These are phyloP conservation scores for Candida takata DNA, from an alignment of 805 yeast species.

Conservation along the genomic window DNA sequence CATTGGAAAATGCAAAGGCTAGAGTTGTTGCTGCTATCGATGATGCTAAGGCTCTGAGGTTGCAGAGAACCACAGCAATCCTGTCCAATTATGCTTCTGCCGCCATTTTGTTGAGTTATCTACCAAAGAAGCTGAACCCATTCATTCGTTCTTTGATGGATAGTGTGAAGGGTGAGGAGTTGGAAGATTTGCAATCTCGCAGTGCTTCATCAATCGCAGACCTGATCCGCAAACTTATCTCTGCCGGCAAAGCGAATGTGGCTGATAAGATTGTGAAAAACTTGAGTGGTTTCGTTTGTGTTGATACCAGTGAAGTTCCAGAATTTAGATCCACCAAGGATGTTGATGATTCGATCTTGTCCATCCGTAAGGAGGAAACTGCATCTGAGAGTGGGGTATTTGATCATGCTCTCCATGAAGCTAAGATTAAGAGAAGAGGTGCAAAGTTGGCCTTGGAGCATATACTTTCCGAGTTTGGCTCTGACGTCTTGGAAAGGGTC, in stretches of 20 bases:
- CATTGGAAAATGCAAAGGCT: constrained; percentile 72
- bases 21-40: constrained; percentile 59
- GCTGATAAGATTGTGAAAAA: constrained; percentile 87
- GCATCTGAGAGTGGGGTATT: constrained; percentile 57
- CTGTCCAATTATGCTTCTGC: constrained; percentile 76
- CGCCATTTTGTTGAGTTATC: constrained; percentile 47
- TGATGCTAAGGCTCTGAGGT: constrained; percentile 52
- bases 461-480: constrained; percentile 47
- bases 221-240: constrained; percentile 53
- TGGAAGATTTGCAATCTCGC: constrained; percentile 56
- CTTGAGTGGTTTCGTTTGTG: constrained; percentile 87
- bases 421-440: constrained; percentile 79
- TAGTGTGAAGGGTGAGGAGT: constrained; percentile 72
- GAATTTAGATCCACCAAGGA: constrained; percentile 67
- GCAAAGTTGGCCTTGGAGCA: constrained; percentile 63
- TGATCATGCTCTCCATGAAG: constrained; percentile 61
- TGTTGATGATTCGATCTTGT: constrained; percentile 51
- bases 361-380: constrained; percentile 68
- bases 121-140: constrained; percentile 88
- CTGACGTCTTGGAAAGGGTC: constrained; percentile 46
- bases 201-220: constrained; percentile 64
- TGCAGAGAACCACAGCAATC: constrained; percentile 50
- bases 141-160: constrained; percentile 89
- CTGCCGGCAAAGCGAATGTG: constrained; percentile 56
- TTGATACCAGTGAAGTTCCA: constrained; percentile 93